Base-by-base conservation (phyloP, 2,329 filamentous ascomycete genomes). In the Trichoderma sp. region DNA sequence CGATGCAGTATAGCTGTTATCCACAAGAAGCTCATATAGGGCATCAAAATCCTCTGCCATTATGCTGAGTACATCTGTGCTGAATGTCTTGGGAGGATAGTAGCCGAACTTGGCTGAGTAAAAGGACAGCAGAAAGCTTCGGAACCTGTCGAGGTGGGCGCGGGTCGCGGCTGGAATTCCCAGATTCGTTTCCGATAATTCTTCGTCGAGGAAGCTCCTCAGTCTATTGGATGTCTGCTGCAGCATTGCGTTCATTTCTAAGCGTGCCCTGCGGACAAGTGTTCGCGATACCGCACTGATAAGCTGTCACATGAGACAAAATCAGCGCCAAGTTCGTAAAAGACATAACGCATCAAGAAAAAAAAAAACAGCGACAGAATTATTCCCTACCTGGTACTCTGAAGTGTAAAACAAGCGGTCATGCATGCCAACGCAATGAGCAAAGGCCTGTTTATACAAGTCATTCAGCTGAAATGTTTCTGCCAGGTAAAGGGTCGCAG, bases 341-440 rank as follows among this genome's bases (percentile, higher is more conserved):
- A 30, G 26, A 43, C 11, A n/a, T 9, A 28, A 15, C 9, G 23
- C 12, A 30, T n/a, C 6, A 8, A 6, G 12, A 47, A 6, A 20
- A 47, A 53, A 30, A 26, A 3, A 47, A 15, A 26, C 34, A 65
- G 32, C 15, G 13, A 47, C 9, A 17, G 23, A 12, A 23, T 39
- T 30, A 17, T 61, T 23, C 36, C 55, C 34, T 82, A 91, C 90
- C 78, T 86, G 82, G 73, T 90, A 92, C 73, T 92, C 92, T 1
- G 85, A 78, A 74, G 86, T 88, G 6, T 81, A 76, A 53, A 84
- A 82, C 6, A 95, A 73, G 30, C 83, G 83, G 23, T 92, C 88
- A 72, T 87, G 88, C 92, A 95, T 94, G 57, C 93, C 93, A 43
- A 92, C 91, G 77, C 92, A 94, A 77, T 96, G 93, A 15, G 88